A percentile compares a stretch with the other conserved stretches of the same genome.
phyloP scores from a whole-genome alignment of 2,329 filamentous ascomycete genomes.

The Trichoderma hamatum region DNA sequence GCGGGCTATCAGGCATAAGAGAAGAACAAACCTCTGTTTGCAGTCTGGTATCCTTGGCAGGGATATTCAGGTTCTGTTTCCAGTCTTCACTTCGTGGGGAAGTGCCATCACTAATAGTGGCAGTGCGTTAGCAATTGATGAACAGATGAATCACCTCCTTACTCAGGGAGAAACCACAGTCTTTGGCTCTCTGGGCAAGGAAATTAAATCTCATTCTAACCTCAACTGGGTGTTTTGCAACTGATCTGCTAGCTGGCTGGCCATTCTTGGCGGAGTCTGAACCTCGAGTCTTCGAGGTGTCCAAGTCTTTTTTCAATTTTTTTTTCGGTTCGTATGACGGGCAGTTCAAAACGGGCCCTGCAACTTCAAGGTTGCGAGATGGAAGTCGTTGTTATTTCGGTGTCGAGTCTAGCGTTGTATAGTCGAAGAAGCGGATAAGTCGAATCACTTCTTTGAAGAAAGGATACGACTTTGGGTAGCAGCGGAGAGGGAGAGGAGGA shows the following conservation, averaged over 20 bases:
- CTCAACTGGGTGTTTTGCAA: constrained; percentile 48
- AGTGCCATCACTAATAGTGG: constrained; percentile 45
- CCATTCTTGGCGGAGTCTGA: constrained; percentile 42
- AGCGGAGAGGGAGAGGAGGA: constrained; percentile 9
- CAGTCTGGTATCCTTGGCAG: constrained; percentile 73
- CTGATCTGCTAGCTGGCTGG: constrained; percentile 51
- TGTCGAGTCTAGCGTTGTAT: constrained; percentile 1
- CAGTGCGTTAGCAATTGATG: constrained; percentile 1
- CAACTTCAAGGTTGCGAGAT: constrained; percentile 30
- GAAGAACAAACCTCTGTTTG: constrained; percentile 70
- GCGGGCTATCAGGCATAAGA: constrained; percentile 11
- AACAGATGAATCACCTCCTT: neutral
- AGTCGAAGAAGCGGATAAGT: neutral
- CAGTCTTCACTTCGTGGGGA: constrained; percentile 61
- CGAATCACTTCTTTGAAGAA: constrained; percentile 12
- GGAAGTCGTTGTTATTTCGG: constrained; percentile 5
- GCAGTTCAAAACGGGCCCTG: constrained; percentile 29
- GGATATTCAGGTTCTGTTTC: constrained; percentile 73
- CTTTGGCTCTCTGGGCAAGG: constrained; percentile 7
- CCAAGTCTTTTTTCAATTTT: constrained; percentile 25
- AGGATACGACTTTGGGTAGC: constrained; percentile 20
- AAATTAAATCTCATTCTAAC: constrained; percentile 37
- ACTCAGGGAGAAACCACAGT: constrained; percentile 1
- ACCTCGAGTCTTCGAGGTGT: constrained; percentile 35
- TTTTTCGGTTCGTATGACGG: constrained; percentile 3